These are phyloP conservation scores for Fusarium sp. DNA, from an alignment of 2,329 filamentous ascomycete species.

Conservation along the genomic window DNA sequence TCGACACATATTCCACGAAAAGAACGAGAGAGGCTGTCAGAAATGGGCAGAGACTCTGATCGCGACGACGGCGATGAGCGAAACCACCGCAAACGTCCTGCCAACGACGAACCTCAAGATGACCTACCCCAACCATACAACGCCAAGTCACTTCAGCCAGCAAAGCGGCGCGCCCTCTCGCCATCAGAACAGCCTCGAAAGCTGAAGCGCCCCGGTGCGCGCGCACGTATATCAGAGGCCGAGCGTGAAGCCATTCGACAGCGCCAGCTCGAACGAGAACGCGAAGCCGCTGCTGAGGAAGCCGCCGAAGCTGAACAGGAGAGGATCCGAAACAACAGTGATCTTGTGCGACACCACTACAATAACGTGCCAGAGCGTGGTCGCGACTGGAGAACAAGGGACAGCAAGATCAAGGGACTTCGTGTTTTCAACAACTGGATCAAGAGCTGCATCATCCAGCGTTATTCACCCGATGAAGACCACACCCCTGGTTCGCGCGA, in stretches of 20 bases:
- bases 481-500: conserved; percentile 70
- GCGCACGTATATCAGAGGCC: conserved; percentile 72
- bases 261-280: conserved; percentile 67
- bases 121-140: conserved; percentile 70
- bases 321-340: conserved; percentile 69
- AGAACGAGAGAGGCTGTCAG: background rate
- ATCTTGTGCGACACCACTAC: conserved; percentile 93
- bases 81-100: conserved; percentile 47
- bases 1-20: background rate
- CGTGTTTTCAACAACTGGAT: conserved; percentile 99
- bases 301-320: conserved; percentile 52
- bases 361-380: conserved; percentile 95
- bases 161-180: conserved; percentile 67
- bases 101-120: conserved; percentile 51
- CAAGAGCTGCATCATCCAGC: conserved; percentile 97
- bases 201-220: conserved; percentile 74
- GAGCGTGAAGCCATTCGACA: conserved; percentile 75
- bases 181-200: conserved; percentile 69
- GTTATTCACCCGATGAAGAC: conserved; percentile 87
- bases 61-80: conserved; percentile 25
- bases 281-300: conserved; percentile 52
- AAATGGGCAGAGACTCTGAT: conserved; percentile 35
- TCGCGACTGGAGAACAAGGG: conserved; percentile 92
- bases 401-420: conserved; percentile 93
- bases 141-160: conserved; percentile 66